Evolutionary conservation across 2,329 filamentous ascomycete species (phyloP), one percentile per base, ranked within the genome.

Genomic region (Diaporthe vexans): DNA sequence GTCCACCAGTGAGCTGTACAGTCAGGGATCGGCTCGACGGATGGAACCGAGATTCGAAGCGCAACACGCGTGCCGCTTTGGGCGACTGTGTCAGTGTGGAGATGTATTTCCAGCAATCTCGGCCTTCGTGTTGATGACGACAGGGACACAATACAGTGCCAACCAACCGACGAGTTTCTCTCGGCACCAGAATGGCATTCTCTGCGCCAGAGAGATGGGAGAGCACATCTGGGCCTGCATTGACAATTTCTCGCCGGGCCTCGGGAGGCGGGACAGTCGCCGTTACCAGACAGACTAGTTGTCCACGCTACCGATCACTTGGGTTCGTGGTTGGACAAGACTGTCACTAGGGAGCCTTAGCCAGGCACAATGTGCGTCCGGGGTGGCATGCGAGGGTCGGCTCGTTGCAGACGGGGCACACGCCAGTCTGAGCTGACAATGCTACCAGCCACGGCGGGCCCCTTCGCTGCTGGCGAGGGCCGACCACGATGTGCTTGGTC

Each of bases 121-220:
- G 70, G 70, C 48, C 56, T 72, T 63, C 70, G 70, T 72, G 43
- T 63, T 72, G 70, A 61, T 70, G 67, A 54, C 63, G 63, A 37
- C 63, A 54, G 21, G 63, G 21, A 51, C 61, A 67, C 61, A 24
- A 35, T 51, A 67, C 63, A 67, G 63, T 52, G 46, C 63, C 63
- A 40, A 26, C 63, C 63, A 26, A 26, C 19, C 46, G 61, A 11
- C 5, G 61, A n/a, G 26, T 5, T 6, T 26, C 46, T 37, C 26
- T 24, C 17, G 33, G 43, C 61, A 2, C 10, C 26, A 33, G 40
- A 35, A 33, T 51, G 46, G 21, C 13, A 51, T 15, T 51, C 46
- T 51, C 15, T 46, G 46, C 5, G 21, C 29, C 29, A 29, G 29
- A 29, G 29, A 29, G 29, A 29, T 29, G 29, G 29, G 29, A 29